Evolutionary conservation across 108 stramenopile genomes (phyloP).

Genomic region (Skeletonema tropicum): DNA sequence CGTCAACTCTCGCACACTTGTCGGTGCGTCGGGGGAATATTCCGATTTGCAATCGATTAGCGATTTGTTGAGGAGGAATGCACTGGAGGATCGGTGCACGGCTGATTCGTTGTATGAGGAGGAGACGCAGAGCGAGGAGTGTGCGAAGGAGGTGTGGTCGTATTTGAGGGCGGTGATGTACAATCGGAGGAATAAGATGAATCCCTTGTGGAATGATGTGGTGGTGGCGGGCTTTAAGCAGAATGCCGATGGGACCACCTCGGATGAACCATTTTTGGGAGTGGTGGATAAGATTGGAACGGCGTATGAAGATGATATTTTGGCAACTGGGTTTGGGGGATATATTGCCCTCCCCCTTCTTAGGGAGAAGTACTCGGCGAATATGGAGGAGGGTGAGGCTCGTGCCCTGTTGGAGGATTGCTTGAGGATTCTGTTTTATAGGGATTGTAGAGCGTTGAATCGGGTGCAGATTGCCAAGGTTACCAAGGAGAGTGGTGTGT

Average conservation of each 20-base stretch:
- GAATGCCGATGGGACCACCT: constrained; percentile 38
- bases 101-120: constrained; percentile 73
- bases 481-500: constrained; percentile 54
- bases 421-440: constrained; percentile 96
- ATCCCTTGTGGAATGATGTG: constrained; percentile 99
- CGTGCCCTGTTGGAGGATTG: constrained; percentile 96
- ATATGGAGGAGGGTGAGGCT: constrained; percentile 94
- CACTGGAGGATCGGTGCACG: constrained; percentile 70
- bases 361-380: constrained; percentile 89
- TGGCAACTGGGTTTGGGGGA: constrained; percentile 97
- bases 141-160: constrained; percentile 78
- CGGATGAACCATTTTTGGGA: constrained; percentile 85
- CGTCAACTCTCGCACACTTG: constrained; percentile 76
- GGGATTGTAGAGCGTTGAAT: constrained; percentile 94
- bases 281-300: constrained; percentile 97
- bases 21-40: constrained; percentile 95
- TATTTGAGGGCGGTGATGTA: constrained; percentile 96
- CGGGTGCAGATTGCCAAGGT: constrained; percentile 97
- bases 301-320: constrained; percentile 91
- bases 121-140: constrained; percentile 44
- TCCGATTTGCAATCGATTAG: constrained; percentile 93
- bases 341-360: constrained; percentile 96
- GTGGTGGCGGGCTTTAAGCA: constrained; percentile 86
- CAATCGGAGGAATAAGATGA: constrained; percentile 92
- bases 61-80: constrained; percentile 77